A percentile compares a stretch with the other conserved stretches of the same genome.
phyloP scores from a whole-genome alignment of 768 basidiomycete species.

The Cystoderma amianthinum region DNA sequence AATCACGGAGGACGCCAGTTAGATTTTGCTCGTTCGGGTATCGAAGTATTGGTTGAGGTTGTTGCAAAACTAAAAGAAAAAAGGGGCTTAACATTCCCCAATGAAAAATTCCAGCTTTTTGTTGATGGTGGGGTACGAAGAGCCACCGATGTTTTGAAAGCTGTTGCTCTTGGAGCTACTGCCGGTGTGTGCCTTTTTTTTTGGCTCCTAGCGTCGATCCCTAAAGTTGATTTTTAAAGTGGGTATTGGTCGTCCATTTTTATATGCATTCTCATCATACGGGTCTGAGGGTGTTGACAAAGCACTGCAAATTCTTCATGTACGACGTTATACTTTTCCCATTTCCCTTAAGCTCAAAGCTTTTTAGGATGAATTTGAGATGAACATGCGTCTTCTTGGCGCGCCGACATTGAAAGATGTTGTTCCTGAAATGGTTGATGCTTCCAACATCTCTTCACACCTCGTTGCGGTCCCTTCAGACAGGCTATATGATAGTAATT shows the following conservation, averaged over 20 bases:
- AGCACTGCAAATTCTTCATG: conserved; percentile 64
- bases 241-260: conserved; percentile 70
- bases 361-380: conserved; percentile 81
- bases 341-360: not conserved
- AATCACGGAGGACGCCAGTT: conserved; percentile 81
- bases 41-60: conserved; percentile 88
- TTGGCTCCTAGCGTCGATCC: not conserved
- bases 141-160: conserved; percentile 87
- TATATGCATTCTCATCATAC: conserved; percentile 78
- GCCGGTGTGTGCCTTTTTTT: conserved; percentile 41
- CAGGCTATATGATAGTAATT: conserved; percentile 60
- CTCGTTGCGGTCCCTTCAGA: conserved; percentile 57
- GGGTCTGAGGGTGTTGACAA: conserved; percentile 74
- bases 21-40: conserved; percentile 79
- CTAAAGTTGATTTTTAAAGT: conserved; percentile 20
- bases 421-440: conserved; percentile 84
- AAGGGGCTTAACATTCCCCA: conserved; percentile 68
- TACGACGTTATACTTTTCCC: conserved; percentile 19
- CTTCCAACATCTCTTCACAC: conserved; percentile 53
- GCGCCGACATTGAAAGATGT: conserved; percentile 69
- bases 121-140: conserved; percentile 94
- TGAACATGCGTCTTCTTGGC: conserved; percentile 86
- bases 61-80: conserved; percentile 61
- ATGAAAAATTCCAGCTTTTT: conserved; percentile 76
- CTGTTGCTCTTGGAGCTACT: conserved; percentile 83